phyloP scores from a whole-genome alignment of 2,329 filamentous ascomycete species.

The Aureobasidium sp. region DNA sequence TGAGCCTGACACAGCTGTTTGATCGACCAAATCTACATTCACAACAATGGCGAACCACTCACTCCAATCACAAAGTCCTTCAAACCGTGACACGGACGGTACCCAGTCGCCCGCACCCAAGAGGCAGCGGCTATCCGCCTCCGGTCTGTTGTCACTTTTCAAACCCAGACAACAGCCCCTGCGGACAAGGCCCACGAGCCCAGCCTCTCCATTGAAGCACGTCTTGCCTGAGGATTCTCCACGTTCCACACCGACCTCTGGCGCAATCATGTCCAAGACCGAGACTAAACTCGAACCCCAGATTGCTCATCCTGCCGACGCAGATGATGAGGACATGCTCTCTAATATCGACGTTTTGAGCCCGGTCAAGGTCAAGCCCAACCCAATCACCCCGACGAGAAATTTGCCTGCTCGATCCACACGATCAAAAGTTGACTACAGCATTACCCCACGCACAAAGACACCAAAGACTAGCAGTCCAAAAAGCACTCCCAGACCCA shows the following conservation, averaged over 20 bases:
- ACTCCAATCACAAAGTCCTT: neutral
- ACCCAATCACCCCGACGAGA: constrained; percentile 8
- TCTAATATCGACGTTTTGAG: constrained; percentile 12
- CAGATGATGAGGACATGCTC: constrained; percentile 5
- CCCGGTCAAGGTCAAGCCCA: neutral
- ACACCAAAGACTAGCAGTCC: neutral
- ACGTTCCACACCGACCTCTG: neutral
- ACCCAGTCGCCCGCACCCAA: neutral
- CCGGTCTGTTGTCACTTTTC: constrained; percentile 12
- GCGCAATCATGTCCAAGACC: neutral
- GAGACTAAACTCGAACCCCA: neutral
- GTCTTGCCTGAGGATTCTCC: neutral
- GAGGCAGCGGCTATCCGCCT: constrained; percentile 6
- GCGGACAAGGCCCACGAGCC: neutral
- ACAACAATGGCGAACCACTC: neutral
- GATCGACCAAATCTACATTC: neutral
- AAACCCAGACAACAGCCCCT: constrained; percentile 10
- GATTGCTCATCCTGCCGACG: neutral
- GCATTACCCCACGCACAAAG: constrained; percentile 15
- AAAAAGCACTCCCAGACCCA: constrained; percentile 7
- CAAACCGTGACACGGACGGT: neutral
- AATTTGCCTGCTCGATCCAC: constrained; percentile 25
- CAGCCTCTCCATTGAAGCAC: neutral
- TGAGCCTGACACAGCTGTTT: no score
- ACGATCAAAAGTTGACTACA: constrained; percentile 23